These are phyloP conservation scores for Aspergillus steynii DNA, from an alignment of 495 filamentous ascomycete genomes.

Conservation along the genomic window DNA sequence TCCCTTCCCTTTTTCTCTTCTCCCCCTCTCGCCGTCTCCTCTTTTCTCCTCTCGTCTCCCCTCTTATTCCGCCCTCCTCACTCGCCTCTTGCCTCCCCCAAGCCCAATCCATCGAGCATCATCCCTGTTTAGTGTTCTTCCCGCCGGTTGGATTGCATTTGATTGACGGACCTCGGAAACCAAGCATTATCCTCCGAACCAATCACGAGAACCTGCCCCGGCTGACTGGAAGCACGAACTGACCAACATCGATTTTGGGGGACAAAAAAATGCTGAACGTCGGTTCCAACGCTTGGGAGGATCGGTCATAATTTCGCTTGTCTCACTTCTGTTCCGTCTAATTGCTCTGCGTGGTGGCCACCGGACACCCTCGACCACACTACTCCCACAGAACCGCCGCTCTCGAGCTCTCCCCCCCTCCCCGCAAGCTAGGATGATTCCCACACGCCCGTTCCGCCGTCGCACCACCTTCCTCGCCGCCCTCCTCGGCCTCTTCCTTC, in stretches of 20 bases:
- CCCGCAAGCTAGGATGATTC: slow-evolving; percentile 25
- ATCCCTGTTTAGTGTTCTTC: not conserved
- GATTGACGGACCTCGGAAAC: not conserved
- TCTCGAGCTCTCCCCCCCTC: not conserved
- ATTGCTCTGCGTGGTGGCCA: slow-evolving; percentile 7
- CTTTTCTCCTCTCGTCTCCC: slow-evolving; percentile 3
- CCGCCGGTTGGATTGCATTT: not conserved
- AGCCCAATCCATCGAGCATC: not conserved
- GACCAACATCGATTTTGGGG: not conserved
- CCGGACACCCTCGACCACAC: not conserved
- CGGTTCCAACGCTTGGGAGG: slow-evolving; percentile 8
- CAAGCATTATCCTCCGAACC: not conserved
- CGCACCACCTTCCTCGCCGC: slow-evolving; percentile 30
- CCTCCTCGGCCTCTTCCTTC: slow-evolving; percentile 29
- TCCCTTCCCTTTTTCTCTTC: slow-evolving; percentile 12
- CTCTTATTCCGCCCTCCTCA: not conserved
- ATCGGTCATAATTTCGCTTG: slow-evolving; percentile 14
- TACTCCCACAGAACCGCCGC: not conserved
- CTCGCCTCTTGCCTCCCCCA: not conserved
- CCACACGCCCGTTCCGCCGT: slow-evolving; percentile 32
- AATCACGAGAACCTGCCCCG: not conserved
- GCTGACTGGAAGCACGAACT: not conserved
- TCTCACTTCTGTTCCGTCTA: not conserved
- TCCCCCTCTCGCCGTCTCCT: slow-evolving; percentile 3
- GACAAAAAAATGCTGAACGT: slow-evolving; percentile 7